A percentile compares a stretch with the other conserved stretches of the same genome.
phyloP scores from a whole-genome alignment of 1,284 basidiomycete species.

The Pseudozyma sp. region DNA sequence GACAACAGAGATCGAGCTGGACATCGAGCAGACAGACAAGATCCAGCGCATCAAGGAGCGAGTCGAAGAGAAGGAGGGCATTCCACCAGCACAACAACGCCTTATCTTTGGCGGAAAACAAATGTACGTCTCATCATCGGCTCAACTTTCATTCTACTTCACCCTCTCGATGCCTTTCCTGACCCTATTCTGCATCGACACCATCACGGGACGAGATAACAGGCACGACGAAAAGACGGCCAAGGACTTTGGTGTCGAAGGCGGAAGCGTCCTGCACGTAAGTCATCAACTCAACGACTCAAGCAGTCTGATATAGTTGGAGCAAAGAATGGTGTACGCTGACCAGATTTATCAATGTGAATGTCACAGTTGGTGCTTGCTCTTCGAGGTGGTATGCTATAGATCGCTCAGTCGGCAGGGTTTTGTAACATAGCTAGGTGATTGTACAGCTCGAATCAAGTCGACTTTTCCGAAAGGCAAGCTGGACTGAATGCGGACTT shows the following conservation, averaged over 20 bases:
- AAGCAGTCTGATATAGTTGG: no score
- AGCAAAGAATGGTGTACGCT: neutral
- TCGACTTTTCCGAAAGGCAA: neutral
- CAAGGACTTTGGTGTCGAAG: constrained; percentile 67
- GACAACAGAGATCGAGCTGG: constrained; percentile 85
- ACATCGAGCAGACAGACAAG: constrained; percentile 93
- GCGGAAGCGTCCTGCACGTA: constrained; percentile 68
- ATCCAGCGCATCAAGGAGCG: constrained; percentile 96
- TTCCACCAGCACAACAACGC: constrained; percentile 95
- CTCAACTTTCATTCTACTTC: neutral
- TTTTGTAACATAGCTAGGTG: constrained; percentile 12
- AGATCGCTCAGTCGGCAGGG: neutral
- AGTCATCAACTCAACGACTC: constrained; percentile 34
- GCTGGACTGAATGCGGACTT: no score
- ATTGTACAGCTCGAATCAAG: neutral
- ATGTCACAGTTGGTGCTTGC: constrained; percentile 59
- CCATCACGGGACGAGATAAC: neutral
- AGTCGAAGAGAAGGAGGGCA: constrained; percentile 98
- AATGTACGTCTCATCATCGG: constrained; percentile 77
- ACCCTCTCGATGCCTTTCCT: neutral
- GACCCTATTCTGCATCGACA: neutral
- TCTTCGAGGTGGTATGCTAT: constrained; percentile 54
- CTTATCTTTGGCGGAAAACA: constrained; percentile 94
- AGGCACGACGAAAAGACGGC: constrained; percentile 69
- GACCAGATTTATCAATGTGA: neutral